Evolutionary conservation across 2,329 filamentous ascomycete genomes (phyloP), one percentile per base, ranked within the genome.

Genomic region (Aspergillus hiratsukae): DNA sequence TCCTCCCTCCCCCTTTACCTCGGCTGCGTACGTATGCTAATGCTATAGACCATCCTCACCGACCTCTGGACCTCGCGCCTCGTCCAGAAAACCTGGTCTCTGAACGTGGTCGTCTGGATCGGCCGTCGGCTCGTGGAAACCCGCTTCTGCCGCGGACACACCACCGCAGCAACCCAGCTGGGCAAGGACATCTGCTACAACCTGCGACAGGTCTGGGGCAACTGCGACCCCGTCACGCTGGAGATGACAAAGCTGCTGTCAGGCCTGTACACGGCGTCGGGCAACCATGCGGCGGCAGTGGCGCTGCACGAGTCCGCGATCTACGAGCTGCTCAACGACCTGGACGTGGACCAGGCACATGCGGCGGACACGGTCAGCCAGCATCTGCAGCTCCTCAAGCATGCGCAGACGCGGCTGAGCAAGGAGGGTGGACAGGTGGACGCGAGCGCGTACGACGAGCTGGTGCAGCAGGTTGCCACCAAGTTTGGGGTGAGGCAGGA

Each of bases 161-260:
- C 76, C 48, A 69, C 76, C 58, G 70, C 72, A 2, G 74, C 78
- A 10, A 73, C 78, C 45, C 72, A 74, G 51, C 76, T 83, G 1
- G 78, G 76, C 66, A 80, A 81, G 63, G 78, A 81, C 64, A 81
- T 83, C 55, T 78, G 78, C 41, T 83, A 83, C 72, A 83, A 83
- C 64, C 73, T 82, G 59, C 78, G 78, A 10, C 78, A 81, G 23
- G 79, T 80, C 5, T 80, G 80, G 67, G 81, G 81, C 3, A 74
- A 75, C 29, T 73, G 75, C 8, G 75, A 81, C 48, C 72, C 73
- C 0, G 71, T 77, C 28, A 81, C 80, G 0, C 65, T 82, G 52
- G 76, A 81, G 53, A 78, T 80, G 61, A 80, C 75, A 58, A 76
- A 77, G 60, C 69, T 82, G 10, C 75, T 83, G 4, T 78, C 79